These are phyloP conservation scores for Rutstroemia sp. DNA, from an alignment of 2,329 filamentous ascomycete species.

Conservation along the genomic window DNA sequence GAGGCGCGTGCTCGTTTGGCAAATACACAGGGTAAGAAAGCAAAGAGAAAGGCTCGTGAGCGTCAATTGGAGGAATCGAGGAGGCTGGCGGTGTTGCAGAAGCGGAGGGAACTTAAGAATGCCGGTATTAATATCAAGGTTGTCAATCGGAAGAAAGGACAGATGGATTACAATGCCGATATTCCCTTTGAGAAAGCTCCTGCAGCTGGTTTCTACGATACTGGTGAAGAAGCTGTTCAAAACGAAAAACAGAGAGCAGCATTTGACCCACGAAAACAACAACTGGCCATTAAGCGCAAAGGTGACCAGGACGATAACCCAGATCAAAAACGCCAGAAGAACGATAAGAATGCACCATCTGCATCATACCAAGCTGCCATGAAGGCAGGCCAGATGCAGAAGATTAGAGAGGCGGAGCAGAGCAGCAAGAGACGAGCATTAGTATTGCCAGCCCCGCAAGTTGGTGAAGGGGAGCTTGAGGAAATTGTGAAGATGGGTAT, in stretches of 20 bases:
- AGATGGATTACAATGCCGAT: slow-evolving; percentile 99
- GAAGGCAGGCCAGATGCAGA: slow-evolving; percentile 90
- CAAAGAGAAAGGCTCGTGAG: slow-evolving; percentile 93
- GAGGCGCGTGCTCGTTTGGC: slow-evolving; percentile 93
- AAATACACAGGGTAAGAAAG: slow-evolving; percentile 98
- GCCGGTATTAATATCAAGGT: slow-evolving; percentile 98
- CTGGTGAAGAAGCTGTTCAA: slow-evolving; percentile 66
- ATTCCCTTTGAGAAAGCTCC: slow-evolving; percentile 96
- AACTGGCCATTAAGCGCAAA: slow-evolving; percentile 86
- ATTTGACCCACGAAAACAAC: slow-evolving; percentile 90
- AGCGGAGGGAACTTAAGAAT: slow-evolving; percentile 92
- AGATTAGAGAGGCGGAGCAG: slow-evolving; percentile 91
- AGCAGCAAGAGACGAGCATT: slow-evolving; percentile 84
- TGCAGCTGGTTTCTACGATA: slow-evolving; percentile 87
- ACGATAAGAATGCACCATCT: slow-evolving; percentile 73
- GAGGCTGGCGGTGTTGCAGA: slow-evolving; percentile 82
- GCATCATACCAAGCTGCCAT: slow-evolving; percentile 79
- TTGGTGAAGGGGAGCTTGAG: slow-evolving; percentile 86
- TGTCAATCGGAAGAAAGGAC: slow-evolving; percentile 79
- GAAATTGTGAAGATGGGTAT: slow-evolving; percentile 99
- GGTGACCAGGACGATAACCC: slow-evolving; percentile 80
- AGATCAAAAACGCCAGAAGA: slow-evolving; percentile 76
- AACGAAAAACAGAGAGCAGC: slow-evolving; percentile 80
- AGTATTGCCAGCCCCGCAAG: slow-evolving; percentile 81
- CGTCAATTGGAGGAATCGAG: slow-evolving; percentile 92